phyloP scores from a whole-genome alignment of 345 rosid genomes.

The Reutealis trisperma region DNA sequence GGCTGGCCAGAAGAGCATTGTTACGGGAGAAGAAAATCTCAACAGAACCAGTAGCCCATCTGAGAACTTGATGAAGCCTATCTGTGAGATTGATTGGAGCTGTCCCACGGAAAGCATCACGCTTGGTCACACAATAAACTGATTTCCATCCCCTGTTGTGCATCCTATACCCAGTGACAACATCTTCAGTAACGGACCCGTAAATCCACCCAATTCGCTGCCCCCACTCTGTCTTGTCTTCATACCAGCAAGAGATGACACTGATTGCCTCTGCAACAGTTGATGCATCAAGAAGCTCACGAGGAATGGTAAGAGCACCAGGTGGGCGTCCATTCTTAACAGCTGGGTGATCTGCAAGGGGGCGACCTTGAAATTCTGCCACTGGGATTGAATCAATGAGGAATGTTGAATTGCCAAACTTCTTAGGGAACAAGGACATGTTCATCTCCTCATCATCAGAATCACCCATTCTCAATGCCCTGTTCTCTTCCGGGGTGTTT shows the following conservation, averaged over 20 bases:
- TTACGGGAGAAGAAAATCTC: slow-evolving; percentile 97
- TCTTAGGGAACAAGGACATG: slow-evolving; percentile 71
- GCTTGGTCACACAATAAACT: slow-evolving; percentile 93
- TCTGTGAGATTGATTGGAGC: slow-evolving; percentile 97
- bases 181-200: slow-evolving; percentile 99
- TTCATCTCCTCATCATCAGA: slow-evolving; percentile 85
- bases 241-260: slow-evolving; percentile 98
- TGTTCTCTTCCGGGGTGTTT: slow-evolving; percentile 64
- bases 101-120: slow-evolving; percentile 95
- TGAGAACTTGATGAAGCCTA: slow-evolving; percentile 94
- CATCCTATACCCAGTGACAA: slow-evolving; percentile 97
- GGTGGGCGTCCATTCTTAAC: slow-evolving; percentile 92
- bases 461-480: slow-evolving; percentile 85
- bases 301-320: slow-evolving; percentile 87
- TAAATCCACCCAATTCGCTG: slow-evolving; percentile 95
- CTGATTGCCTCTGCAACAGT: slow-evolving; percentile 97
- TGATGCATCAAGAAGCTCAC: slow-evolving; percentile 91
- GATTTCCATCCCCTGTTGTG: slow-evolving; percentile 99
- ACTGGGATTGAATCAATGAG: slow-evolving; percentile 89
- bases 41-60: slow-evolving; percentile 99
- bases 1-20: slow-evolving; percentile 86
- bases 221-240: slow-evolving; percentile 99
- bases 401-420: slow-evolving; percentile 79
- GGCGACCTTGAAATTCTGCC: slow-evolving; percentile 96
- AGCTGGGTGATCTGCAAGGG: slow-evolving; percentile 96